Conservation (phyloP, 75 land plant species). For the Pinus albicaulis region DNA sequence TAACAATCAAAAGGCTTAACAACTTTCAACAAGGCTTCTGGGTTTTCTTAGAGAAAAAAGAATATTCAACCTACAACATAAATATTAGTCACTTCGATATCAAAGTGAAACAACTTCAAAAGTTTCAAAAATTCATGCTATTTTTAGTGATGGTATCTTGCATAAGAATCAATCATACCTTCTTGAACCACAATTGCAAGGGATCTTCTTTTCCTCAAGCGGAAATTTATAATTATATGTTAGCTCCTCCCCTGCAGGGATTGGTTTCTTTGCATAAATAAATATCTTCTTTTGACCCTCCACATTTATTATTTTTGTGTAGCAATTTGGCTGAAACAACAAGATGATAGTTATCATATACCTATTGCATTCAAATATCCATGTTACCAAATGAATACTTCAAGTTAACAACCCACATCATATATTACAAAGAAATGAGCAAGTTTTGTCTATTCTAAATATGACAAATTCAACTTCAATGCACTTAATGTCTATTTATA, state of each 20-base stretch:
- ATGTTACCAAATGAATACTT: background rate
- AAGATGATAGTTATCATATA: too few species aligned
- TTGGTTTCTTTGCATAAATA: slow-evolving; percentile 89
- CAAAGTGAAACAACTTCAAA: background rate
- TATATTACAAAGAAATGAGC: background rate
- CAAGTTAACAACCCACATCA: background rate
- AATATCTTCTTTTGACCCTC: slow-evolving; percentile 95
- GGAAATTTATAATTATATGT: slow-evolving; percentile 99
- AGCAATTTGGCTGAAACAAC: slow-evolving; percentile 88
- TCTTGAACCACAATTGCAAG: slow-evolving; percentile 85
- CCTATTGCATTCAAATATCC: too few species aligned
- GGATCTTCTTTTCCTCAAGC: slow-evolving; percentile 89
- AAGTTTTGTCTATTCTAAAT: background rate
- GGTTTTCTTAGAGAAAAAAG: too few species aligned
- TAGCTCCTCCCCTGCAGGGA: slow-evolving; percentile 86
- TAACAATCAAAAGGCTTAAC: too few species aligned
- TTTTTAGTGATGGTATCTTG: background rate
- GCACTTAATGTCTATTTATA: background rate
- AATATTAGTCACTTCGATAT: background rate
- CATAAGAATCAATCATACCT: slow-evolving; percentile 37
- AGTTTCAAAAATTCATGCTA: background rate
- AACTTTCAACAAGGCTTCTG: too few species aligned
- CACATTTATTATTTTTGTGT: slow-evolving; percentile 85
- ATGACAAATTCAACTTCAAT: background rate
- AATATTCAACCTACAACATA: background rate